Evolutionary conservation across 1,284 basidiomycete genomes (phyloP).

Genomic region (Exobasidium cylindrosporum): DNA sequence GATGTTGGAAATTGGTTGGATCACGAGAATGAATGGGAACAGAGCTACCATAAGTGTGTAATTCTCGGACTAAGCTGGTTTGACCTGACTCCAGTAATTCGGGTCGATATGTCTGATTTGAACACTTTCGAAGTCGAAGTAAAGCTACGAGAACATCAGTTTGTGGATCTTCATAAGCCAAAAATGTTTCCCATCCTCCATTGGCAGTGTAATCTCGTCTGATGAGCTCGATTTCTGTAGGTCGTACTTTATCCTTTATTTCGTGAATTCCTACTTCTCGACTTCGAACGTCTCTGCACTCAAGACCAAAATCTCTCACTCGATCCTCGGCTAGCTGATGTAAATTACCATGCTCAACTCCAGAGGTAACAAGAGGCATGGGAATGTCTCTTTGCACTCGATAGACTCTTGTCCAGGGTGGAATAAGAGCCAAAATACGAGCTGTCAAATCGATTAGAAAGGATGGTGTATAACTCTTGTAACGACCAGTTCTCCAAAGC

Average conservation of each 20-base stretch:
- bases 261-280: conserved; percentile 98
- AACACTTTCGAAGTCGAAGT: conserved; percentile 88
- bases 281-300: conserved; percentile 94
- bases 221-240: conserved; percentile 93
- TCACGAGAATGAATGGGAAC: conserved; percentile 95
- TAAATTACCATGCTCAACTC: conserved; percentile 97
- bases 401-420: conserved; percentile 98
- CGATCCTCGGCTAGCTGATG: conserved; percentile 92
- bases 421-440: conserved; percentile 89
- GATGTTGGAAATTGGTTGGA: conserved; percentile 71
- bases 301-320: conserved; percentile 98
- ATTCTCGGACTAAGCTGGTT: conserved; percentile 89
- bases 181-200: conserved; percentile 95
- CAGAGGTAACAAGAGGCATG: conserved; percentile 87
- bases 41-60: conserved; percentile 98
- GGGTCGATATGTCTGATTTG: conserved; percentile 89
- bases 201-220: conserved; percentile 95
- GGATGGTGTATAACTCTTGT: conserved; percentile 99
- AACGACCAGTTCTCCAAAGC: conserved; percentile 90
- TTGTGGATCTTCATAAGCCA: conserved; percentile 97
- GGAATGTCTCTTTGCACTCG: conserved; percentile 82
- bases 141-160: conserved; percentile 93
- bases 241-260: conserved; percentile 95
- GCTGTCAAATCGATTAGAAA: conserved; percentile 96
- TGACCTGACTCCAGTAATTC: conserved; percentile 77